A percentile compares a stretch with the other conserved stretches of the same genome.
Evolutionary conservation across 805 yeast genomes (phyloP).

Genomic region (Ogataea pilisensis): DNA sequence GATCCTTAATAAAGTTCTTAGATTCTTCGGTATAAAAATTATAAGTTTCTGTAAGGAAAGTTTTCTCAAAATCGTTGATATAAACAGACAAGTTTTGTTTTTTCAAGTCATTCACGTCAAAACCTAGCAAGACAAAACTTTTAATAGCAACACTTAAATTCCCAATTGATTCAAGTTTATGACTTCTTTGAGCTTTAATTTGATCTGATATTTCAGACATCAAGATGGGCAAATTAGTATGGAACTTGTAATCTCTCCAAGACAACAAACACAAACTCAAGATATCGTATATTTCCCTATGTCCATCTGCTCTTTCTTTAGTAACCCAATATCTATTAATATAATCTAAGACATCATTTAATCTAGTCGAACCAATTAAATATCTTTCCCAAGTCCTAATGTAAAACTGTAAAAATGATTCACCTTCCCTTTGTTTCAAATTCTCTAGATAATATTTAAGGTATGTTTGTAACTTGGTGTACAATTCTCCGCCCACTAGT

Average conservation of each 20-base stretch:
- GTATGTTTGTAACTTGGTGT: conserved; percentile 64
- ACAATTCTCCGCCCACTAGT: conserved; percentile 87
- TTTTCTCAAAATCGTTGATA: conserved; percentile 70
- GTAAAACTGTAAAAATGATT: conserved; percentile 74
- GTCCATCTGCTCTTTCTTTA: conserved; percentile 91
- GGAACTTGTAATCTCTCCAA: conserved; percentile 85
- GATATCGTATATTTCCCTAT: conserved; percentile 85
- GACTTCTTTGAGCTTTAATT: conserved; percentile 74
- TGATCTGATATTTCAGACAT: conserved; percentile 70
- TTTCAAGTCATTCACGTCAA: conserved; percentile 85
- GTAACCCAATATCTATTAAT: conserved; percentile 97
- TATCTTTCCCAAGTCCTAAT: conserved; percentile 86
- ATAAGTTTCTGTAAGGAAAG: conserved; percentile 67
- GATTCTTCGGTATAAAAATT: conserved; percentile 69
- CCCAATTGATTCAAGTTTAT: conserved; percentile 64
- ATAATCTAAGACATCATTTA: conserved; percentile 92
- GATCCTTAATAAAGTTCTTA: conserved; percentile 55
- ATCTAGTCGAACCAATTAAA: conserved; percentile 84
- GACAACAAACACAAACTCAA: conserved; percentile 80
- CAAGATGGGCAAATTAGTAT: conserved; percentile 53
- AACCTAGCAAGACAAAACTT: conserved; percentile 85
- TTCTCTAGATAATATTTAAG: conserved; percentile 54
- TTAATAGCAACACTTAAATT: conserved; percentile 70
- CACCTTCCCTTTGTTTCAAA: conserved; percentile 50
- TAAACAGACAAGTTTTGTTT: conserved; percentile 81